Percentiles rank a stretch among this genome's conserved stretches.
Conservation (phyloP, 495 filamentous ascomycete genomes). For the Neurospora hispaniola region DNA sequence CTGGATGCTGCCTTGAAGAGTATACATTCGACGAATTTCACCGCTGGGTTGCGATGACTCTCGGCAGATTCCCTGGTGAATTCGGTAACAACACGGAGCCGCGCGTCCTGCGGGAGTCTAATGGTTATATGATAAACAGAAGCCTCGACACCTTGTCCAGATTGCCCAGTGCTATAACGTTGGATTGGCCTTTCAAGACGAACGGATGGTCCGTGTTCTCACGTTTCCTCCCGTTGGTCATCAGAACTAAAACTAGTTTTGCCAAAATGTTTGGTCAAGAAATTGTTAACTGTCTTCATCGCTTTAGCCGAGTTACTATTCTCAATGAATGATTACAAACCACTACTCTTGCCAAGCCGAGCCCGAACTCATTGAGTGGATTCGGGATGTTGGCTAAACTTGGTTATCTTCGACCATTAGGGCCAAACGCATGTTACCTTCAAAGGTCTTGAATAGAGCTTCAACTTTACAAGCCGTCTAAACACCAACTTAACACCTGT, state of each 20-base stretch:
- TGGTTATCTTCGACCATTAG: background rate
- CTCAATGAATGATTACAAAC: background rate
- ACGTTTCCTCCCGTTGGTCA: background rate
- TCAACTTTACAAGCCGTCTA: too few species aligned
- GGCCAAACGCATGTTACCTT: background rate
- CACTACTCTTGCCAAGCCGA: background rate
- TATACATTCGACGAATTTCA: background rate
- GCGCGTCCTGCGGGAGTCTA: background rate
- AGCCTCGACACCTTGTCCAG: background rate
- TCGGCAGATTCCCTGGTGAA: background rate
- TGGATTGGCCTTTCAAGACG: background rate
- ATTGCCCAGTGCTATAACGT: background rate
- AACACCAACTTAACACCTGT: too few species aligned
- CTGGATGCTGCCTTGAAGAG: background rate
- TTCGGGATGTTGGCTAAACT: background rate
- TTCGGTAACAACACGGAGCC: background rate
- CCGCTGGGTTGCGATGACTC: background rate
- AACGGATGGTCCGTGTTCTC: background rate
- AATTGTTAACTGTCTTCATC: background rate
- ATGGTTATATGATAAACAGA: background rate
- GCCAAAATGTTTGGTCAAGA: background rate
- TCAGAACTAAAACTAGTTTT: background rate
- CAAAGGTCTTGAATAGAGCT: too few species aligned
- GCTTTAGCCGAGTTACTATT: background rate
- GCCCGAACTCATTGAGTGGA: background rate